Base-by-base conservation (phyloP, 2,329 filamentous ascomycete species). In the Neonectria faginata region DNA sequence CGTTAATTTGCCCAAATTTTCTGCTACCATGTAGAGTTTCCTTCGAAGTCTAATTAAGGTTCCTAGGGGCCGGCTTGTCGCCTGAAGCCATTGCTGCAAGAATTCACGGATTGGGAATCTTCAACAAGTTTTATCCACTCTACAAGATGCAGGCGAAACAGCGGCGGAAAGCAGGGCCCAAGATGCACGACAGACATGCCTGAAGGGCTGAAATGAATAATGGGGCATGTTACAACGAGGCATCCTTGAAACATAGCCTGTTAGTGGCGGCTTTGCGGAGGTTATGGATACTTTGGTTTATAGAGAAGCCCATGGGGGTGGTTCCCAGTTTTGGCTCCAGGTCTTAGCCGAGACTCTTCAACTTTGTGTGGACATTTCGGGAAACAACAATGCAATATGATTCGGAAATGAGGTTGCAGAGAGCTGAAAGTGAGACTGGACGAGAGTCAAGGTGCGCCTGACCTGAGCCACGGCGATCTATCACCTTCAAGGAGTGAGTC, bases 101-200 rank as follows among this genome's bases (percentile, higher is more conserved):
- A 65, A 51, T 66, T 73, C 64, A 68, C 57, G 44, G 60, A 67
- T 67, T 59, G 62, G 66, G 69, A 62, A 73, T 65, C 54, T 61
- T 47, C 27, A 51, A 50, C 52, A 22, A 31, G 25, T 52, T 55
- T 68, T 64, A 47, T 62, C 62, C 56, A 67, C 56, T 54, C 31
- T 47, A 62, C 59, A 67, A 67, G 56, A 60, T 62, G 63, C 63
- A 59, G 57, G 48, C 25, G 55, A 52, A 57, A 57, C 44, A 60
- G 16, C 33, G 22, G 48, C 54, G 57, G 54, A 57, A 52, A 44
- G 8, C 39, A 42, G 18, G 56, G 42, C 41, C 42, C 14, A 33
- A 51, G 33, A 54, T 45, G 58, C 54, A 69, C 54, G 31, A 62
- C 59, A 70, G 59, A 66, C 60, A 25, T 61, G 31, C 50, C 56